These are phyloP conservation scores for Botrytis medusae DNA, from an alignment of 2,329 filamentous ascomycete species.

Conservation along the genomic window DNA sequence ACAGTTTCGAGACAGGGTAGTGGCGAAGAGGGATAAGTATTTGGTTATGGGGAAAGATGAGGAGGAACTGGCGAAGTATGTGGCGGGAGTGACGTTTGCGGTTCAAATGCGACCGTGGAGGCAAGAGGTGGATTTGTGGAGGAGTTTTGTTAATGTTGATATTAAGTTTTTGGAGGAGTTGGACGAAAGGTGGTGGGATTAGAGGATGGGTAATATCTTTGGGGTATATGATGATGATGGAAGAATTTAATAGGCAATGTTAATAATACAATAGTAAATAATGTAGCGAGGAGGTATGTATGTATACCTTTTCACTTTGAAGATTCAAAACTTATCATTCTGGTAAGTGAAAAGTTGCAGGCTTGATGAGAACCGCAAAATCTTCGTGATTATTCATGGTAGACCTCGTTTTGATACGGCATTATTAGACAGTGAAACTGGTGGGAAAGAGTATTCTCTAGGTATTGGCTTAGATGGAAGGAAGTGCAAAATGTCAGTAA, in stretches of 20 bases:
- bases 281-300: neutral
- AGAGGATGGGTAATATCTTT: neutral
- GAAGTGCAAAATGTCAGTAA: neutral
- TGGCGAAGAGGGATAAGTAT: conserved; percentile 46
- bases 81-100: conserved; percentile 45
- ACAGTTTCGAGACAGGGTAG: conserved; percentile 43
- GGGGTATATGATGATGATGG: neutral
- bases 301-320: neutral
- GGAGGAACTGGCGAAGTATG: conserved; percentile 44
- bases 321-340: neutral
- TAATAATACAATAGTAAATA: neutral
- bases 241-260: neutral
- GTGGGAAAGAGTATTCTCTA: neutral
- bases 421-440: neutral
- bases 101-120: conserved; percentile 51
- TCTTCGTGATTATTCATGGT: neutral
- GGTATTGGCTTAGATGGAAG: neutral
- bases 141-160: conserved; percentile 51
- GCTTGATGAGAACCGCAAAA: neutral
- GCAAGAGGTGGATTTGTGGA: conserved; percentile 52
- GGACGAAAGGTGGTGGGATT: conserved; percentile 35
- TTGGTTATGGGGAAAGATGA: conserved; percentile 48
- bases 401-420: neutral
- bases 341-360: neutral
- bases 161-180: conserved; percentile 46